Percentiles rank a stretch among this genome's conserved stretches.
Conservation (phyloP, 2,329 filamentous ascomycete species). For the Alternaria conjuncta region DNA sequence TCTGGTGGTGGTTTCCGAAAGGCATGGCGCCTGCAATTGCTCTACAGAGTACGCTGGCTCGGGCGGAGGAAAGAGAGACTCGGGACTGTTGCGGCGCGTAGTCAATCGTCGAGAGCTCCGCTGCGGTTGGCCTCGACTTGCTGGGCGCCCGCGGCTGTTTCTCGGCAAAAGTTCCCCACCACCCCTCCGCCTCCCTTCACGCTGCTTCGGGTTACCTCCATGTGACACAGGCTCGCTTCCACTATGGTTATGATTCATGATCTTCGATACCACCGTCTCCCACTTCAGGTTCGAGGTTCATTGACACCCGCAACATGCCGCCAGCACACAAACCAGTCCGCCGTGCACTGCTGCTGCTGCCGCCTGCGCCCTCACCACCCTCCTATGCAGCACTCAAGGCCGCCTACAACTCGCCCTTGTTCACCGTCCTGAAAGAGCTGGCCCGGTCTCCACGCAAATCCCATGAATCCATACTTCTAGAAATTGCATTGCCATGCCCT, state of each 20-base stretch:
- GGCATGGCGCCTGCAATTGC: slow-evolving; percentile 41
- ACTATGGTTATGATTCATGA: background rate
- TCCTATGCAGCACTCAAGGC: slow-evolving; percentile 51
- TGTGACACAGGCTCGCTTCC: background rate
- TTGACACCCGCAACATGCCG: slow-evolving; percentile 32
- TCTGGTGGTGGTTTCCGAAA: slow-evolving; percentile 48
- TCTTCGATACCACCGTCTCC: background rate
- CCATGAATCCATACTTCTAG: slow-evolving; percentile 53
- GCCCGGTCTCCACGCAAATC: slow-evolving; percentile 38
- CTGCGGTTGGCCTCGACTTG: slow-evolving; percentile 11
- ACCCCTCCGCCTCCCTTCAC: slow-evolving; percentile 16
- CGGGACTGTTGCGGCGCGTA: slow-evolving; percentile 17
- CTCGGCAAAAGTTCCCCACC: slow-evolving; percentile 15
- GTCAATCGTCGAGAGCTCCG: slow-evolving; percentile 5
- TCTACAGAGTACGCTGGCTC: slow-evolving; percentile 4
- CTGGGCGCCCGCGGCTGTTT: slow-evolving; percentile 11
- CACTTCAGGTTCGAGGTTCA: background rate
- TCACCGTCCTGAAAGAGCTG: slow-evolving; percentile 51
- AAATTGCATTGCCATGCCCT: slow-evolving; percentile 69
- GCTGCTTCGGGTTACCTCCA: background rate
- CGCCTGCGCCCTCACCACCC: slow-evolving; percentile 51
- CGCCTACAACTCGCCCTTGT: slow-evolving; percentile 52
- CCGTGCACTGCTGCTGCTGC: slow-evolving; percentile 53
- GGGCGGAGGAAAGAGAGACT: background rate
- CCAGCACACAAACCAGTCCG: slow-evolving; percentile 22